A percentile compares a stretch with the other conserved stretches of the same genome.
Conservation (phyloP, 78 protist species). For the Pelomyxa schiedti region DNA sequence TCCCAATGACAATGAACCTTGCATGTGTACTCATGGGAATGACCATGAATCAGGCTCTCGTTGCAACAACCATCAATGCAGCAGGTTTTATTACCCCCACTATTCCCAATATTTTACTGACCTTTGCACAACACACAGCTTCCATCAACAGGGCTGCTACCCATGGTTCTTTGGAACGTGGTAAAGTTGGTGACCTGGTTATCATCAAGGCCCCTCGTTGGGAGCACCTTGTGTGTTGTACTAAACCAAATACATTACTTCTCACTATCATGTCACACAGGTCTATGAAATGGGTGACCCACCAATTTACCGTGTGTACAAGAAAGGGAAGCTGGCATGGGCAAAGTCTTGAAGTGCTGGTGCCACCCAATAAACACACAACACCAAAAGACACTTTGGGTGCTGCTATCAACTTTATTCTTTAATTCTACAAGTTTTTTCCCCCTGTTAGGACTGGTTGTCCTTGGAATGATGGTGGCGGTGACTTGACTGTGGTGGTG, state of each 20-base stretch:
- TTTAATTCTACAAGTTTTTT: no score
- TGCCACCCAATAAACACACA: no score
- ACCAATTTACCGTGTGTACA: conserved; percentile 56
- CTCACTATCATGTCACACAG: no score
- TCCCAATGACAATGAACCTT: conserved; percentile 78
- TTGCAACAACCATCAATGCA: conserved; percentile 73
- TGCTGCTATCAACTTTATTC: no score
- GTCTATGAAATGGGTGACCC: conserved; percentile 68
- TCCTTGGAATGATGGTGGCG: no score
- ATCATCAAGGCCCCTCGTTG: conserved; percentile 45
- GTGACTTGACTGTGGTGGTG: no score
- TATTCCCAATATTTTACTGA: background rate
- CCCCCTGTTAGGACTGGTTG: no score
- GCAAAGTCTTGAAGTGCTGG: no score
- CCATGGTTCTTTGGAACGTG: conserved; percentile 67
- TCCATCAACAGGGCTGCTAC: conserved; percentile 19
- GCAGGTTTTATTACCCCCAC: conserved; percentile 35
- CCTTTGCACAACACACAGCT: conserved; percentile 7
- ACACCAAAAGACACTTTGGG: no score
- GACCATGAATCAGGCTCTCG: conserved; percentile 67
- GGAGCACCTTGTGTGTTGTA: conserved; percentile 82
- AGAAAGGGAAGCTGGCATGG: conserved; percentile 50
- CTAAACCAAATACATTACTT: no score
- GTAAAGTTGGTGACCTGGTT: conserved; percentile 62
- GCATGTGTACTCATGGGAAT: conserved; percentile 66